Conservation (phyloP, 208 protist species). For the Wallacemonas collosoma region DNA sequence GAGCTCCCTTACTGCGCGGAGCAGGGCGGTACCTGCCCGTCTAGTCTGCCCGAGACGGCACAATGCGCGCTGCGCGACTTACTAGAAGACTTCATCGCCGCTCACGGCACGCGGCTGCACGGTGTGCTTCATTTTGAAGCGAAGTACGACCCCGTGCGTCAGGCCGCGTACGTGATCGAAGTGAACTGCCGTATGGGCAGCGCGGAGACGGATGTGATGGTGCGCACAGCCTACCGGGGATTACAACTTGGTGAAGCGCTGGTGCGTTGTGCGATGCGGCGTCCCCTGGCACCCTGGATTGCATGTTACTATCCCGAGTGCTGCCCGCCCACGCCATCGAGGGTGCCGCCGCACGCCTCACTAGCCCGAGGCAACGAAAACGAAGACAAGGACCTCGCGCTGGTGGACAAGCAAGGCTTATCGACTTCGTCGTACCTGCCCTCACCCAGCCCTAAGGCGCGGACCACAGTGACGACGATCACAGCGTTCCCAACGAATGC, state of each 20-base stretch:
- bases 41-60: constrained; percentile 23
- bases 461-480: no score
- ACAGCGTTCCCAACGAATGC: no score
- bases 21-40: constrained; percentile 66
- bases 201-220: constrained; percentile 76
- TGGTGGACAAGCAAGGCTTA: background rate
- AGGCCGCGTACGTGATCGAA: constrained; percentile 71
- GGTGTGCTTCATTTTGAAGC: constrained; percentile 85
- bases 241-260: constrained; percentile 67
- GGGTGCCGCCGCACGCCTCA: background rate
- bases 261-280: constrained; percentile 62
- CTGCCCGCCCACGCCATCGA: background rate
- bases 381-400: background rate
- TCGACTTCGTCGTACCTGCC: background rate
- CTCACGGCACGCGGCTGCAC: constrained; percentile 37
- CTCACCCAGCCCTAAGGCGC: background rate
- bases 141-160: constrained; percentile 64
- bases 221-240: constrained; percentile 56
- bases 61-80: constrained; percentile 50
- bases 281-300: constrained; percentile 44
- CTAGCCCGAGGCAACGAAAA: background rate
- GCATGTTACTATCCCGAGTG: constrained; percentile 36
- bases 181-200: constrained; percentile 86
- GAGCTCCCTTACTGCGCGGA: constrained; percentile 72
- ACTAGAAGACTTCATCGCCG: constrained; percentile 41